Percentiles rank a stretch among this genome's conserved stretches.
phyloP scores from a whole-genome alignment of 768 basidiomycete genomes.

The Boletales sp. region DNA sequence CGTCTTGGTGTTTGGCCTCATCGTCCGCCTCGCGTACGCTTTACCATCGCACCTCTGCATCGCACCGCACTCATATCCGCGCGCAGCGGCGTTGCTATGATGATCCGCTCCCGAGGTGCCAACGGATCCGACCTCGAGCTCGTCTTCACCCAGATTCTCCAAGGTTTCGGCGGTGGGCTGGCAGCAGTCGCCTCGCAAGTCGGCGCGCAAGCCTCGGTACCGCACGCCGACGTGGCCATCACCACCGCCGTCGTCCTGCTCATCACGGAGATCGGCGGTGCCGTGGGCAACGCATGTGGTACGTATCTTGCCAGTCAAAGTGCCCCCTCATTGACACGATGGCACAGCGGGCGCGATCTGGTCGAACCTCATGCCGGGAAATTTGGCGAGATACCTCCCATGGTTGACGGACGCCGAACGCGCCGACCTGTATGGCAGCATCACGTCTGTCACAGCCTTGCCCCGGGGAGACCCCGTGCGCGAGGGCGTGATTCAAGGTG shows the following conservation, averaged over 20 bases:
- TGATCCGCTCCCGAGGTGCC: conserved; percentile 69
- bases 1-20: conserved; percentile 54
- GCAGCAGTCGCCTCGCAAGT: conserved; percentile 56
- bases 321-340: background rate
- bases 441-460: conserved; percentile 46
- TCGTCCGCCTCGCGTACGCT: conserved; percentile 50
- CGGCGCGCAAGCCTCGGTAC: conserved; percentile 62
- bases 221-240: conserved; percentile 63
- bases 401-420: conserved; percentile 41
- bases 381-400: conserved; percentile 54
- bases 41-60: background rate
- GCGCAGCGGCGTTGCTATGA: conserved; percentile 57
- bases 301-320: conserved; percentile 11
- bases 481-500: conserved; percentile 58
- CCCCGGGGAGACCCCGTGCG: conserved; percentile 56
- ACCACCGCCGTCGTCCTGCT: conserved; percentile 67
- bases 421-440: conserved; percentile 50
- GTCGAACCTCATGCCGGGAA: conserved; percentile 61
- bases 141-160: conserved; percentile 65
- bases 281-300: conserved; percentile 63
- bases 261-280: conserved; percentile 65
- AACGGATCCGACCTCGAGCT: conserved; percentile 51
- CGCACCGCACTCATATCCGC: background rate
- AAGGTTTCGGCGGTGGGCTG: conserved; percentile 73
- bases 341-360: conserved; percentile 58